Evolutionary conservation across 371 early-diverging fungal species (phyloP).

Genomic region (Nematocida displodere): DNA sequence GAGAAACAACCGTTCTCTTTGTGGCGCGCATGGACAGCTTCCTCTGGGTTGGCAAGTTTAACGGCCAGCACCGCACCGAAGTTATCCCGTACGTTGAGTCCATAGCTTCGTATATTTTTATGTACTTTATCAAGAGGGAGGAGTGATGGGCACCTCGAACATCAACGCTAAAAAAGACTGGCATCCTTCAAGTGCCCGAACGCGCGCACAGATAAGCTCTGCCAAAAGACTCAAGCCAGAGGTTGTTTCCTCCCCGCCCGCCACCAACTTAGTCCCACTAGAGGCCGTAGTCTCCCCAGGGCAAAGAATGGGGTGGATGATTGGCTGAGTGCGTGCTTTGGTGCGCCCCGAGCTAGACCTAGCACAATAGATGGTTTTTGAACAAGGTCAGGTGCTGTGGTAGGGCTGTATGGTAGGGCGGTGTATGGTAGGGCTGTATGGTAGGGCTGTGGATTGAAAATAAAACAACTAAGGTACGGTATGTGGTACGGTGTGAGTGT

Average conservation of each 20-base stretch:
- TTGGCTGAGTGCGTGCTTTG: too few relatives aligned
- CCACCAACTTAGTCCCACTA: not conserved
- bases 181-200: not conserved
- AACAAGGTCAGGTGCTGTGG: too few relatives aligned
- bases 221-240: too few relatives aligned
- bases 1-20: slow-evolving; percentile 10
- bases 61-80: slow-evolving; percentile 2
- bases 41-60: slow-evolving; percentile 29
- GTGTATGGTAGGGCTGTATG: too few relatives aligned
- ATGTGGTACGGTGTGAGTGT: too few relatives aligned
- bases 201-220: too few relatives aligned
- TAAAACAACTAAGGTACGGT: too few relatives aligned
- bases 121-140: slow-evolving; percentile 16
- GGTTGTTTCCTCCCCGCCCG: not conserved
- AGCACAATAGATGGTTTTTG: too few relatives aligned
- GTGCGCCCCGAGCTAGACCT: too few relatives aligned
- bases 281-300: not conserved
- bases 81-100: slow-evolving; percentile 34
- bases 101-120: slow-evolving; percentile 15
- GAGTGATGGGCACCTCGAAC: slow-evolving; percentile 4
- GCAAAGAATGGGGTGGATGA: slow-evolving; percentile 1
- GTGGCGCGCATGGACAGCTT: slow-evolving; percentile 20
- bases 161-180: not conserved
- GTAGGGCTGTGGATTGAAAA: too few relatives aligned
- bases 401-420: too few relatives aligned